Evolutionary conservation across 2,329 filamentous ascomycete species (phyloP), one percentile per base, ranked within the genome.

Genomic region (Colletotrichum theobromicola): DNA sequence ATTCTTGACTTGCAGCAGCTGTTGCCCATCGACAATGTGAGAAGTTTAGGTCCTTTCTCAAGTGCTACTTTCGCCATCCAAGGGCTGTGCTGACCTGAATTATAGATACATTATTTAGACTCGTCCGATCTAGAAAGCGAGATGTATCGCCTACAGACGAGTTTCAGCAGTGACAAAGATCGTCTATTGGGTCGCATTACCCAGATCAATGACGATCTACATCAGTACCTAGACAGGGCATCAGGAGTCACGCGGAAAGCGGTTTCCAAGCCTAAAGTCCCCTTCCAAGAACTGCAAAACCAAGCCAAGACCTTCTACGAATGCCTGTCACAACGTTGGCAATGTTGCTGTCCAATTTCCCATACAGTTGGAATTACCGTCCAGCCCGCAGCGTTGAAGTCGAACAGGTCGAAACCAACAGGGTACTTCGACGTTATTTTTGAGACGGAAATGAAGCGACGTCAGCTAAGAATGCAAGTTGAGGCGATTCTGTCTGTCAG

Each of bases 131-230:
- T 70, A 2, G 67, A 70, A 57, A 64, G 60, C 67, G 60, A 70
- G 21, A 16, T 65, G 6, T 70, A 42, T n/a, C 67, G 67, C 21
- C 61, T 70, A 24, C 67, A 58, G 8, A 70, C 24, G 5, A 70
- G 67, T 24, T 70, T 70, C 46, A 70, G 60, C 21, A 57, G 24
- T 32, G 67, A 70, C 21, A 70, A 70, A 21, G 60, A 65, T 26
- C 21, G 60, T 8, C 60, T 65, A 7, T 12, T 70, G 30, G 32
- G 24, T 7, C 67, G 46, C 15, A 46, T 70, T 13, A 70, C 60
- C 2, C 16, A 53, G 2, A 58, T 65, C 46, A 70, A 70, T 10
- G 42, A 70, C 42, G 60, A 70, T 15, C 24, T 70, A 24, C 67
- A 70, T 21, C 60, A 21, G 12, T 65, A 64, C 60, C 18, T 70